phyloP scores from a whole-genome alignment of 1,284 basidiomycete species.

The Apiotrichum sp. region DNA sequence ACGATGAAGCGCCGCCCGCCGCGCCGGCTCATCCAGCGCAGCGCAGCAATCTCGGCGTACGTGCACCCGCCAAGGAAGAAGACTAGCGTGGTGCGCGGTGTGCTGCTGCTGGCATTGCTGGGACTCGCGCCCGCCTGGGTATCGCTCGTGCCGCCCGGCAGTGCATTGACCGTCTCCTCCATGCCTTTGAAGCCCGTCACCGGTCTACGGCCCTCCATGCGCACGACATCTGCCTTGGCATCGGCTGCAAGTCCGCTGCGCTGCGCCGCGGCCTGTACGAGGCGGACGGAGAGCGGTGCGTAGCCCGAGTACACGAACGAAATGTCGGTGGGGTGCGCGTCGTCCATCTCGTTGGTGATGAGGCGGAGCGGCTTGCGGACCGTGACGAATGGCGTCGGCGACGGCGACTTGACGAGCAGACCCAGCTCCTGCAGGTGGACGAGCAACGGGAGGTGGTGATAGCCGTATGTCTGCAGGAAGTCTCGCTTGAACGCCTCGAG shows the following conservation, averaged over 20 bases:
- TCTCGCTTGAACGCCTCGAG: slow-evolving; percentile 87
- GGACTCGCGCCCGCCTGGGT: slow-evolving; percentile 44
- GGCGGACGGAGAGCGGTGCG: slow-evolving; percentile 82
- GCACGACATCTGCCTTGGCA: slow-evolving; percentile 47
- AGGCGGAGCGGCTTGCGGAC: slow-evolving; percentile 82
- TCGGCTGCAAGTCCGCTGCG: slow-evolving; percentile 63
- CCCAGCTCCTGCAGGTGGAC: slow-evolving; percentile 69
- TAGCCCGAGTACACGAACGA: slow-evolving; percentile 96
- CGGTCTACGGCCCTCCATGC: slow-evolving; percentile 46
- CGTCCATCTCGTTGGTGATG: slow-evolving; percentile 79
- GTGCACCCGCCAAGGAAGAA: slow-evolving; percentile 99
- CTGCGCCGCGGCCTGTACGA: slow-evolving; percentile 87
- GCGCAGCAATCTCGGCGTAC: slow-evolving; percentile 89
- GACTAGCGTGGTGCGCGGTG: slow-evolving; percentile 68
- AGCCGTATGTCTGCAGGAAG: slow-evolving; percentile 91
- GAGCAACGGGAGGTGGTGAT: slow-evolving; percentile 76
- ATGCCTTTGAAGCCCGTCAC: slow-evolving; percentile 95
- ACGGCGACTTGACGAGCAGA: slow-evolving; percentile 51
- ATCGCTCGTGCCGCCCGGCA: slow-evolving; percentile 84
- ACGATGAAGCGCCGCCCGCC: slow-evolving; percentile 74
- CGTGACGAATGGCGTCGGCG: slow-evolving; percentile 55
- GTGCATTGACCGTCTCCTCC: slow-evolving; percentile 73
- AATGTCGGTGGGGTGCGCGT: slow-evolving; percentile 73
- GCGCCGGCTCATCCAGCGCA: slow-evolving; percentile 82
- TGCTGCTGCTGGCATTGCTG: background rate